Evolutionary conservation across 768 basidiomycete species (phyloP).

Genomic region (Leucocoprinus sp.): DNA sequence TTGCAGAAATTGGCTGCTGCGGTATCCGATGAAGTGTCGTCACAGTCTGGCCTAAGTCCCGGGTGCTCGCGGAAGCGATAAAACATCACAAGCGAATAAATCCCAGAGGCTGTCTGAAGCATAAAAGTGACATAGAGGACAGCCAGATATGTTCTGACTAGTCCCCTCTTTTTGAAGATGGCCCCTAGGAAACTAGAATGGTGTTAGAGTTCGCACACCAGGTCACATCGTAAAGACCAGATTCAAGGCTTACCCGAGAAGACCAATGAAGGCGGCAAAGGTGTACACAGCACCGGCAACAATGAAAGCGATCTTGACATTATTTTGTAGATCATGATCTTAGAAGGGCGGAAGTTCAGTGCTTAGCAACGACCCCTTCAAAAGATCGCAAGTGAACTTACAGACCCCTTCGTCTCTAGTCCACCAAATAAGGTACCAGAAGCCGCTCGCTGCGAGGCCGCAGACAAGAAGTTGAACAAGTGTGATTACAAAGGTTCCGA

Average conservation of each 20-base stretch:
- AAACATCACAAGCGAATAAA: slow-evolving; percentile 26
- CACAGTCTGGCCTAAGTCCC: slow-evolving; percentile 19
- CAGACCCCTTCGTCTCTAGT: slow-evolving; percentile 13
- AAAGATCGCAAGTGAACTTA: slow-evolving; percentile 6
- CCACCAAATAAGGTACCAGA: slow-evolving; percentile 24
- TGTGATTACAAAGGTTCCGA: slow-evolving; percentile 33
- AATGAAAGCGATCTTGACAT: slow-evolving; percentile 23
- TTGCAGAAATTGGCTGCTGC: slow-evolving; percentile 24
- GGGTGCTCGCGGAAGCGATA: slow-evolving; percentile 20
- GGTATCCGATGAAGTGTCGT: slow-evolving; percentile 18
- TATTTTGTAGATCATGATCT: slow-evolving; percentile 21
- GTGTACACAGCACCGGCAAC: slow-evolving; percentile 25
- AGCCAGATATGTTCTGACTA: slow-evolving; percentile 26
- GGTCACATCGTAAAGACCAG: not conserved
- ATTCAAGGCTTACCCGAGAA: slow-evolving; percentile 24
- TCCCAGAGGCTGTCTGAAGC: slow-evolving; percentile 23
- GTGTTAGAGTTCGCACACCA: not conserved
- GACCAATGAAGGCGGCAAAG: slow-evolving; percentile 23
- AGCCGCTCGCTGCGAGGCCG: slow-evolving; percentile 22
- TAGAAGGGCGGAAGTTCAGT: not conserved
- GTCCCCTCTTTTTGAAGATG: slow-evolving; percentile 27
- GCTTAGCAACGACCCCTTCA: not conserved
- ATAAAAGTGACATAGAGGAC: slow-evolving; percentile 22
- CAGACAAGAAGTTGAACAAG: slow-evolving; percentile 30
- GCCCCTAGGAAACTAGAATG: slow-evolving; percentile 30